Evolutionary conservation across 2,329 filamentous ascomycete species (phyloP).

Genomic region (Aspergillus sp.): DNA sequence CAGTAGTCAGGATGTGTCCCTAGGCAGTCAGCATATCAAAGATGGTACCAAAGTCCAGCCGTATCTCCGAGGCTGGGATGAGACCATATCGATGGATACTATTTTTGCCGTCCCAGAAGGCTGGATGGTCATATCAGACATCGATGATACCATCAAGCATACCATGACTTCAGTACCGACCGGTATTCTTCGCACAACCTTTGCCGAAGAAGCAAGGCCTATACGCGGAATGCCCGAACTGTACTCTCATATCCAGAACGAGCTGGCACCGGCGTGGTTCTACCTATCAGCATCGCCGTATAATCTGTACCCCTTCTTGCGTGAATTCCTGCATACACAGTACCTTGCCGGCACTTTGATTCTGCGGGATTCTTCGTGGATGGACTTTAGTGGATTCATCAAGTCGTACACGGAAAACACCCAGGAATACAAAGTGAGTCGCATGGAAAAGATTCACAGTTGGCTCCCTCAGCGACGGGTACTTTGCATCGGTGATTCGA

Average conservation of each 20-base stretch:
- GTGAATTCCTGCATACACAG: constrained; percentile 63
- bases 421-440: constrained; percentile 77
- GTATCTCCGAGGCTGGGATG: constrained; percentile 14
- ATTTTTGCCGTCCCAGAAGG: constrained; percentile 71
- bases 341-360: constrained; percentile 78
- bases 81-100: constrained; percentile 61
- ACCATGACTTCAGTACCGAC: constrained; percentile 76
- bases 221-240: constrained; percentile 80
- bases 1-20: constrained; percentile 56
- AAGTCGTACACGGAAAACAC: constrained; percentile 75
- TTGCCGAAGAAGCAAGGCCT: constrained; percentile 67
- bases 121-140: constrained; percentile 82
- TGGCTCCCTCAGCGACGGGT: constrained; percentile 78
- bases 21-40: constrained; percentile 42
- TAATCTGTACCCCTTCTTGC: constrained; percentile 86
- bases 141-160: constrained; percentile 94
- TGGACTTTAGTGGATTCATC: constrained; percentile 75
- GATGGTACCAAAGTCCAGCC: constrained; percentile 47
- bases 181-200: constrained; percentile 79
- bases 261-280: constrained; percentile 70
- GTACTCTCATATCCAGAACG: constrained; percentile 61
- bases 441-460: constrained; percentile 69
- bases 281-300: constrained; percentile 93
- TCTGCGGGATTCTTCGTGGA: constrained; percentile 79
- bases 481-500: constrained; percentile 84